These are phyloP conservation scores for Echites panduratus DNA, from an alignment of 257 asterid genomes.

Conservation along the genomic window DNA sequence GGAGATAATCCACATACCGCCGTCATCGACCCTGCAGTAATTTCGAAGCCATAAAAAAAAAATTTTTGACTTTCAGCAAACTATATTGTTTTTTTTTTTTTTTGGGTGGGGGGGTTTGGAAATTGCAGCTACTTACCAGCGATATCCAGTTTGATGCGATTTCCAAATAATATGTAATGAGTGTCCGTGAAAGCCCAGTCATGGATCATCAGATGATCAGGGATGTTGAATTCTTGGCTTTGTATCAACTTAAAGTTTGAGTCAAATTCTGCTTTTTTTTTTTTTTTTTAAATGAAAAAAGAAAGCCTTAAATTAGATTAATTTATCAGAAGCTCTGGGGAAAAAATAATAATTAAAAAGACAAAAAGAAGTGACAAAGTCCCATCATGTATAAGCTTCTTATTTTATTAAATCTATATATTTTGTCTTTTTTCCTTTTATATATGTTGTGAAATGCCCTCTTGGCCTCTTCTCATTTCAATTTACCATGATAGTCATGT, in stretches of 20 bases:
- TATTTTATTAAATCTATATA: not conserved
- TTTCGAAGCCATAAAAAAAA: not conserved
- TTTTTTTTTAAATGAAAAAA: not conserved
- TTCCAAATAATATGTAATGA: constrained; percentile 79
- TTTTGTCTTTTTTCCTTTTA: too few relatives aligned
- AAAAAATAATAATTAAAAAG: not conserved
- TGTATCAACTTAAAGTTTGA: constrained; percentile 57
- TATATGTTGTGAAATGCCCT: too few relatives aligned
- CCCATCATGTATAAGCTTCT: not conserved
- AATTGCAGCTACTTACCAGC: constrained; percentile 38
- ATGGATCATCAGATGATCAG: constrained; percentile 92
- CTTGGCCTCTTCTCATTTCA: too few relatives aligned
- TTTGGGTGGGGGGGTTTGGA: not conserved
- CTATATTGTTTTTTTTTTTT: too few relatives aligned
- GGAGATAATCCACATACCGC: constrained; percentile 94
- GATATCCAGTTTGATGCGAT: constrained; percentile 84
- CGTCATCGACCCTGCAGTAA: constrained; percentile 72
- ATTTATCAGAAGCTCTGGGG: not conserved
- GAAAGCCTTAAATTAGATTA: not conserved
- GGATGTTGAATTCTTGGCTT: constrained; percentile 71
- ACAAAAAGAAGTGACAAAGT: not conserved
- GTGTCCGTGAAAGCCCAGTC: constrained; percentile 96
- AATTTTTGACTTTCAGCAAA: too few relatives aligned
- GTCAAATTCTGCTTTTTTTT: constrained; percentile 54
- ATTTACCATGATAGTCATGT: too few relatives aligned